A percentile compares a stretch with the other conserved stretches of the same genome.
These are phyloP conservation scores for Cladochytrium replicatum DNA, from an alignment of 192 early-diverging fungal species.

Conservation along the genomic window DNA sequence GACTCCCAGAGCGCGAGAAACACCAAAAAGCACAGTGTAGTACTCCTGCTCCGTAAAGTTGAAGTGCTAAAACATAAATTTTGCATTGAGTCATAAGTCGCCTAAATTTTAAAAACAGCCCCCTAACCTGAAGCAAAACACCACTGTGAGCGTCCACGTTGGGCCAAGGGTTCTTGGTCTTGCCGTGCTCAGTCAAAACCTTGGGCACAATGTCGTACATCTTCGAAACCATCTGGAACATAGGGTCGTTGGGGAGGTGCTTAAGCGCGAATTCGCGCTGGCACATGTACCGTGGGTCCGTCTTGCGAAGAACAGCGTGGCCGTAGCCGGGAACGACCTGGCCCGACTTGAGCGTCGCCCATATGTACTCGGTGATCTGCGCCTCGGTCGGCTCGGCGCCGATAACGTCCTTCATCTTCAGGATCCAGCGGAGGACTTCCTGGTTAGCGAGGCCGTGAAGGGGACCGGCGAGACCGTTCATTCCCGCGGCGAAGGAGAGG, in stretches of 20 bases:
- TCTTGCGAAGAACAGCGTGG: constrained; percentile 93
- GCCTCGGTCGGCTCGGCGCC: constrained; percentile 81
- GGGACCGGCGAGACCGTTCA: constrained; percentile 96
- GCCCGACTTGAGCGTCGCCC: constrained; percentile 89
- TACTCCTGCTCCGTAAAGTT: constrained; percentile 96
- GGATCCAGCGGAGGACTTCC: constrained; percentile 96
- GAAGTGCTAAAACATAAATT: constrained; percentile 59
- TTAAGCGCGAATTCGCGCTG: constrained; percentile 98
- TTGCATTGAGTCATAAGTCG: background rate
- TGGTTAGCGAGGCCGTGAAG: constrained; percentile 99
- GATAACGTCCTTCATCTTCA: constrained; percentile 83
- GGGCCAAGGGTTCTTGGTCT: constrained; percentile 99
- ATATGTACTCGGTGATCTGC: constrained; percentile 92
- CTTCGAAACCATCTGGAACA: constrained; percentile 93
- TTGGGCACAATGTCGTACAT: constrained; percentile 96
- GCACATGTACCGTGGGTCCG: constrained; percentile 95
- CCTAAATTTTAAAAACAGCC: background rate
- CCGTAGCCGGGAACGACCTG: constrained; percentile 98
- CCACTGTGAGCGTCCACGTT: constrained; percentile 99
- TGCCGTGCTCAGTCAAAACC: constrained; percentile 95
- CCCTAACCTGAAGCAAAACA: constrained; percentile 62
- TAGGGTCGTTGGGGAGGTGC: constrained; percentile 90
- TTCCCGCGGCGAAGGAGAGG: constrained; percentile 89
- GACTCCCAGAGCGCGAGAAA: constrained; percentile 95
- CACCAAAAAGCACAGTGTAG: constrained; percentile 99